A percentile compares a stretch with the other conserved stretches of the same genome.
phyloP scores from a whole-genome alignment of 805 yeast genomes.

The Kodamaea neixiangensis region DNA sequence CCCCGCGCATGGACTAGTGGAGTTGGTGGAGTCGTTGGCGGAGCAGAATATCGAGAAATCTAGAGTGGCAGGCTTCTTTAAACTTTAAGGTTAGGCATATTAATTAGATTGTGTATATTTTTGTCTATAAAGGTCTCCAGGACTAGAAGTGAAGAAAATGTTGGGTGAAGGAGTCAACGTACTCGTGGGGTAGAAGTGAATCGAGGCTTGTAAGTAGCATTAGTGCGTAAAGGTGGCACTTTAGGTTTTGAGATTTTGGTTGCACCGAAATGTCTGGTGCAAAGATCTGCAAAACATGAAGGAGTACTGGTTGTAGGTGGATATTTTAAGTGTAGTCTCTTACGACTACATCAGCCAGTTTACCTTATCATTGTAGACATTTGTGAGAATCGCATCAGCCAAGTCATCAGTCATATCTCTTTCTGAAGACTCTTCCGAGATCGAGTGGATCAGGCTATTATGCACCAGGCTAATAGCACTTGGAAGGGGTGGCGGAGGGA shows the following conservation, averaged over 20 bases:
- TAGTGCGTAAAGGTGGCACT: too few relatives aligned
- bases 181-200: background rate
- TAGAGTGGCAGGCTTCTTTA: background rate
- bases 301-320: too few relatives aligned
- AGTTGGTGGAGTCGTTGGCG: constrained; percentile 22
- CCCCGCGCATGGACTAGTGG: constrained; percentile 41
- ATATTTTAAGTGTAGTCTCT: too few relatives aligned
- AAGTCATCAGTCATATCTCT: background rate
- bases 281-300: too few relatives aligned
- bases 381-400: background rate
- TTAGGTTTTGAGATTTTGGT: too few relatives aligned
- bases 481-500: constrained; percentile 5
- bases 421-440: constrained; percentile 1
- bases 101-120: background rate
- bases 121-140: constrained; percentile 3
- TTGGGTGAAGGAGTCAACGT: background rate
- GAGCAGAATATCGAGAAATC: constrained; percentile 24
- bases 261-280: too few relatives aligned
- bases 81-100: background rate
- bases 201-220: too few relatives aligned
- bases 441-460: constrained; percentile 1
- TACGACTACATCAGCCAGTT: background rate
- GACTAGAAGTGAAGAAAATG: constrained; percentile 2
- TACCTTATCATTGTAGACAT: constrained; percentile 1
- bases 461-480: constrained; percentile 2